phyloP scores from a whole-genome alignment of 1,284 basidiomycete species.

The Mycosarcoma mackinlayi region DNA sequence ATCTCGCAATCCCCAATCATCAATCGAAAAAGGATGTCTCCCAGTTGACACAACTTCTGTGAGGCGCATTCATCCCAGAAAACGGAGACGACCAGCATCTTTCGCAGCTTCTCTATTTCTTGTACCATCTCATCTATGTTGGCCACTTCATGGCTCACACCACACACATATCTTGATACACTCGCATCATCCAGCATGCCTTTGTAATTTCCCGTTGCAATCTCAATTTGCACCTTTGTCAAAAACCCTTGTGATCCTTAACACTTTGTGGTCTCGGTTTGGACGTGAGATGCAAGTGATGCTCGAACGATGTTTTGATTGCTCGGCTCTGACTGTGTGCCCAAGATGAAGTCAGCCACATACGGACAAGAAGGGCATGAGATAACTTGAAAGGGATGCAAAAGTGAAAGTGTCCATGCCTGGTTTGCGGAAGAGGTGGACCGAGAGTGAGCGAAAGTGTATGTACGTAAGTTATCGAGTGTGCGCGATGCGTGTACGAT shows the following conservation, averaged over 20 bases:
- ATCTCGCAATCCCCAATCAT: slow-evolving; percentile 7
- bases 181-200: slow-evolving; percentile 4
- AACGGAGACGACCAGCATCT: neutral
- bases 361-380: too few species aligned
- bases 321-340: too few species aligned
- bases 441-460: too few species aligned
- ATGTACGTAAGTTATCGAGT: neutral
- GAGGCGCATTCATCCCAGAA: slow-evolving; percentile 9
- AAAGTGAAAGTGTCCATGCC: too few species aligned
- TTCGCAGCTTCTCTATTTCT: neutral
- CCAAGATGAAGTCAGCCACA: too few species aligned
- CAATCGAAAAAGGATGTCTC: slow-evolving; percentile 14
- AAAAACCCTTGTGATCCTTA: too few species aligned
- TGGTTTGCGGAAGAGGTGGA: too few species aligned
- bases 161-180: neutral
- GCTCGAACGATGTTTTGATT: too few species aligned
- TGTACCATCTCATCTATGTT: slow-evolving; percentile 49
- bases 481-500: neutral
- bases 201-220: slow-evolving; percentile 9
- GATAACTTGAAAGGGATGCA: too few species aligned
- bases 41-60: neutral
- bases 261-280: too few species aligned
- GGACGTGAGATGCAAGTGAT: too few species aligned
- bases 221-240: slow-evolving; percentile 14
- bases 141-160: slow-evolving; percentile 1